These are phyloP conservation scores for Russula dissimulans DNA, from an alignment of 768 basidiomycete genomes.

Conservation along the genomic window DNA sequence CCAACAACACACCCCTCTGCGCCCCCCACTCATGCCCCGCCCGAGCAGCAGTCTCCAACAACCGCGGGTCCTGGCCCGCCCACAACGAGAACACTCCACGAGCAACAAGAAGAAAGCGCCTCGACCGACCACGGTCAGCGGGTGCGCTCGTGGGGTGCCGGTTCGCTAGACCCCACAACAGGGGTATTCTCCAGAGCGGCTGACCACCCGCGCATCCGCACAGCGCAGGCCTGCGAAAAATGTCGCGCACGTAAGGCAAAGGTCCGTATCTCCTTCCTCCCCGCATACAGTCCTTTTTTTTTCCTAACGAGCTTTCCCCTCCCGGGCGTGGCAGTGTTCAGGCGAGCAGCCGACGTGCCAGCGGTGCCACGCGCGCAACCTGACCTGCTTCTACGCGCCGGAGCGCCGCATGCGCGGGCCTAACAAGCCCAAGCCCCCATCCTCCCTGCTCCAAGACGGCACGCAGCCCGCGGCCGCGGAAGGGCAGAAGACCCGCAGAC, in stretches of 20 bases:
- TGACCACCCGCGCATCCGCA: conserved; percentile 57
- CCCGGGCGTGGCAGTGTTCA: conserved; percentile 41
- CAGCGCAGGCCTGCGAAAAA: conserved; percentile 68
- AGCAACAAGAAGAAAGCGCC: neutral
- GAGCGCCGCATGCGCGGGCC: conserved; percentile 57
- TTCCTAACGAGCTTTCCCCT: neutral
- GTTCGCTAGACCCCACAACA: conserved; percentile 53
- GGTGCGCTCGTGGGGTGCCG: conserved; percentile 26
- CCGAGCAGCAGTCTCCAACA: neutral
- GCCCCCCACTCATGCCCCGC: neutral
- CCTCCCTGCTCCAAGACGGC: neutral
- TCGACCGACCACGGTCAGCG: neutral
- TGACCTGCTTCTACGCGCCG: conserved; percentile 57
- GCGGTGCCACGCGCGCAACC: conserved; percentile 49
- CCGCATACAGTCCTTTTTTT: neutral
- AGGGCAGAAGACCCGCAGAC: conserved; percentile 3
- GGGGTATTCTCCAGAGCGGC: conserved; percentile 59
- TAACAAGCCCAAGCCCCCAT: conserved; percentile 40
- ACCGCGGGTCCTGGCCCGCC: neutral
- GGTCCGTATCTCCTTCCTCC: conserved; percentile 31
- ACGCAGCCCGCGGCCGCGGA: neutral
- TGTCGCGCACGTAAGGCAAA: conserved; percentile 68
- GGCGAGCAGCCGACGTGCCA: conserved; percentile 63
- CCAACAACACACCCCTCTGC: neutral
- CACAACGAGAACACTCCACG: neutral